These are phyloP conservation scores for Silene coronaria DNA, from an alignment of 179 eudicot species.

Conservation along the genomic window DNA sequence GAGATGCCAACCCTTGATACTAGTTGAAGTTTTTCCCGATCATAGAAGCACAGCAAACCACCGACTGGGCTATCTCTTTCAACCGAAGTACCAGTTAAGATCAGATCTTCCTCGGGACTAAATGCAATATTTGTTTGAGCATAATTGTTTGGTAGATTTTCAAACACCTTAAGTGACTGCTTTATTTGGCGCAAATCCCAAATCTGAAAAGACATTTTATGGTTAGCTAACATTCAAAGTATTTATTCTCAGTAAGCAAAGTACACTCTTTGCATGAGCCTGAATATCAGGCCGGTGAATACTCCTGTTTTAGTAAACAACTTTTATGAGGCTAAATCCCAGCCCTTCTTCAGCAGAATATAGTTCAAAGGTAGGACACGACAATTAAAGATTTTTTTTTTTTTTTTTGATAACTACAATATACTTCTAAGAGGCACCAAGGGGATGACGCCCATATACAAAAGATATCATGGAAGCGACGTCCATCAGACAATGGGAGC, in stretches of 20 bases:
- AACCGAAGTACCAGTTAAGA: conserved; percentile 88
- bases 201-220: conserved; percentile 42
- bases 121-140: conserved; percentile 83
- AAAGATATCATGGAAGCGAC: too few species aligned
- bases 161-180: conserved; percentile 61
- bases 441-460: too few species aligned
- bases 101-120: conserved; percentile 84
- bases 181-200: conserved; percentile 97
- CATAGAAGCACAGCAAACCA: conserved; percentile 77
- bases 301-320: too few species aligned
- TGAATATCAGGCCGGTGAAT: too few species aligned
- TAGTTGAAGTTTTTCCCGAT: conserved; percentile 69
- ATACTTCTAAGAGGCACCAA: too few species aligned
- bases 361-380: too few species aligned
- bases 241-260: neutral
- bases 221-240: neutral
- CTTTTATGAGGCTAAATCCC: too few species aligned
- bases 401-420: too few species aligned
- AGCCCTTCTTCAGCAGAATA: too few species aligned
- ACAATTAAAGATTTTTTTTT: neutral
- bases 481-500: neutral
- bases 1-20: conserved; percentile 89
- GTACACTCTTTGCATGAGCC: neutral
- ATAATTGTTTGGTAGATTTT: conserved; percentile 85
- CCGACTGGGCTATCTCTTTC: conserved; percentile 81